Evolutionary conservation across 768 basidiomycete species (phyloP), one percentile per base, ranked within the genome.

Genomic region (Hypholoma fasciculare): DNA sequence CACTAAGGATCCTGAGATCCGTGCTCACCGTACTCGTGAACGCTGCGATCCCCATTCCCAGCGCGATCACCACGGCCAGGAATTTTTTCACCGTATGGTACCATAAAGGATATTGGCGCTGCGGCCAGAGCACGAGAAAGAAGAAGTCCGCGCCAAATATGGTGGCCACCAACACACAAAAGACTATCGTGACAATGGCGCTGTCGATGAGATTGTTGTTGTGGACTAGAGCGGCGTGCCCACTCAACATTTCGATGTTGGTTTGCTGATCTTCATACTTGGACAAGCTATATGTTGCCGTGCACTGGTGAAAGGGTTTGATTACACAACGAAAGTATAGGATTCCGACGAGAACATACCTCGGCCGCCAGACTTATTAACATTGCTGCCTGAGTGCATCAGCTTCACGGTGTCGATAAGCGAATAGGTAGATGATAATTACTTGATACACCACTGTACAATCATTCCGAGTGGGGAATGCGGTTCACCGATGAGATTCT

Each of bases 81-180:
- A 52, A 40, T 43, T 62, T 54, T 56, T 66, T 69, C 7, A 64
- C 58, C 7, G 47, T 38, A 19, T 67, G 64, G 52, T 71, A 75
- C 74, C 73, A 74, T n/a, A 30, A 34, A 1, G 74, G 73, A 49
- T 75, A 75, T 23, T 44, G 56, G 34, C 69, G 61, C 40, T 61
- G 42, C 1, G 74, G 75, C 66, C 68, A 76, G 39, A 75, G 71
- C 2, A 74, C 54, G 4, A 76, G 66, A 51, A 76, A 71, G 62
- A 75, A 75, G 42, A 71, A 71, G 44, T 76, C 75, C 7, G 72
- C 67, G 12, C 74, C 72, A 54, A 74, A 74, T 7, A 75, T 17
- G 1, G 71, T 73, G 1, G 74, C 72, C 11, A 74, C 73, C n/a
- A 74, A 50, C 8, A 73, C 71, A 48, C 70, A 69, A 54, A 73